phyloP scores from a whole-genome alignment of 129 eudicot genomes.

The Escallonia rubra region DNA sequence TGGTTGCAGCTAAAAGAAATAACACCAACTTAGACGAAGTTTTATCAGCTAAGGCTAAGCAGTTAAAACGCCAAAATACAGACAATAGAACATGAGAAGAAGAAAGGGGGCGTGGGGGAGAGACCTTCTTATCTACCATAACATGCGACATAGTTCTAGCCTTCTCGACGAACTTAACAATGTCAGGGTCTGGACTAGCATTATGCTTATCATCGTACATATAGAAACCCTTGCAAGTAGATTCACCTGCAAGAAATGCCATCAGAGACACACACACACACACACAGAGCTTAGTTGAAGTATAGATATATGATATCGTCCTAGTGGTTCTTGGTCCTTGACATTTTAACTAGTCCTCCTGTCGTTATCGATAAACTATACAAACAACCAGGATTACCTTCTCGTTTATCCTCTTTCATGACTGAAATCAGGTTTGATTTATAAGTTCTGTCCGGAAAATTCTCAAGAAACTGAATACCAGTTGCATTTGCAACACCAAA shows the following conservation, averaged over 20 bases:
- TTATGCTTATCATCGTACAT: slow-evolving; percentile 23
- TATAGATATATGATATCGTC: no score
- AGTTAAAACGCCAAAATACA: not conserved
- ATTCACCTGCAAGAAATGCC: slow-evolving; percentile 21
- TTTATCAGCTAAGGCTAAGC: no score
- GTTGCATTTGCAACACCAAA: slow-evolving; percentile 4
- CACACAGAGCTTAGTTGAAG: no score
- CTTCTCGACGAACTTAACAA: slow-evolving; percentile 16
- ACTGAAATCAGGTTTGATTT: slow-evolving; percentile 16
- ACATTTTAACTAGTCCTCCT: not conserved
- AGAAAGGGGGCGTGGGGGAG: slow-evolving; percentile 12
- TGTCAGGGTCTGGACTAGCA: slow-evolving; percentile 27
- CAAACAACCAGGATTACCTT: slow-evolving; percentile 13
- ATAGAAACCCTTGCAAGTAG: slow-evolving; percentile 30
- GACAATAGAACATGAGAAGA: not conserved
- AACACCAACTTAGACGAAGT: no score
- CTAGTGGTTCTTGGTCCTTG: not conserved
- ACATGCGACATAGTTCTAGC: slow-evolving; percentile 17
- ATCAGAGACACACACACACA: not conserved
- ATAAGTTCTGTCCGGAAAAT: slow-evolving; percentile 16
- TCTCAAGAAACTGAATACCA: slow-evolving; percentile 12
- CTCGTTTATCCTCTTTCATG: slow-evolving; percentile 13
- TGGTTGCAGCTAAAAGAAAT: no score
- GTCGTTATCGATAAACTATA: not conserved
- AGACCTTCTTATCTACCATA: slow-evolving; percentile 21